Conservation (phyloP, 2,329 filamentous ascomycete species). For the Fusarium lyarnte region DNA sequence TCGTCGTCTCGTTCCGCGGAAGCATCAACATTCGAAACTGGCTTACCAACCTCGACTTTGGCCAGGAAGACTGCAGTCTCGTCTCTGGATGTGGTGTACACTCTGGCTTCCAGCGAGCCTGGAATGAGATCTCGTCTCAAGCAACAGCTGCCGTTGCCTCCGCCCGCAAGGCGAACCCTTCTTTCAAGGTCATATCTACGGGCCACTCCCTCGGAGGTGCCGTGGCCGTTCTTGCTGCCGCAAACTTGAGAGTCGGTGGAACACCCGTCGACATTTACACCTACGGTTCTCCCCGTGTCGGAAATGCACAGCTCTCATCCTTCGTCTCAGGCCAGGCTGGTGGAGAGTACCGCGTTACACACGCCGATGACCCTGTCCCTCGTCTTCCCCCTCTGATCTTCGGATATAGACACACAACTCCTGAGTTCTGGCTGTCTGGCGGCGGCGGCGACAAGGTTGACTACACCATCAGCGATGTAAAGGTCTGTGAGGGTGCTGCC, state of each 20-base stretch:
- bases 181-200: constrained; percentile 65
- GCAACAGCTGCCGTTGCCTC: constrained; percentile 56
- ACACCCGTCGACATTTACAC: constrained; percentile 66
- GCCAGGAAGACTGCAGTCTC: constrained; percentile 44
- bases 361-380: constrained; percentile 73
- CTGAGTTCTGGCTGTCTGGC: constrained; percentile 72
- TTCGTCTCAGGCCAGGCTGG: constrained; percentile 64
- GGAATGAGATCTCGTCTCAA: constrained; percentile 59
- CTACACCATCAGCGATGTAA: constrained; percentile 54
- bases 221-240: constrained; percentile 68
- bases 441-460: constrained; percentile 46
- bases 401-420: constrained; percentile 72
- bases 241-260: constrained; percentile 61
- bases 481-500: constrained; percentile 59
- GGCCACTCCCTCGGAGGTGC: constrained; percentile 77
- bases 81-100: constrained; percentile 61
- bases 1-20: constrained; percentile 70
- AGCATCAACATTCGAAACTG: constrained; percentile 68
- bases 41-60: constrained; percentile 62
- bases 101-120: constrained; percentile 68
- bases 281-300: constrained; percentile 73
- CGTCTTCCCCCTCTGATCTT: constrained; percentile 70
- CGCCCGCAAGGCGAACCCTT: constrained; percentile 58
- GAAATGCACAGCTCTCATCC: constrained; percentile 63
- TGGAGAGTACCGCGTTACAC: constrained; percentile 71